These are phyloP conservation scores for Excoecaria cochinchinensis DNA, from an alignment of 345 rosid species.

Conservation along the genomic window DNA sequence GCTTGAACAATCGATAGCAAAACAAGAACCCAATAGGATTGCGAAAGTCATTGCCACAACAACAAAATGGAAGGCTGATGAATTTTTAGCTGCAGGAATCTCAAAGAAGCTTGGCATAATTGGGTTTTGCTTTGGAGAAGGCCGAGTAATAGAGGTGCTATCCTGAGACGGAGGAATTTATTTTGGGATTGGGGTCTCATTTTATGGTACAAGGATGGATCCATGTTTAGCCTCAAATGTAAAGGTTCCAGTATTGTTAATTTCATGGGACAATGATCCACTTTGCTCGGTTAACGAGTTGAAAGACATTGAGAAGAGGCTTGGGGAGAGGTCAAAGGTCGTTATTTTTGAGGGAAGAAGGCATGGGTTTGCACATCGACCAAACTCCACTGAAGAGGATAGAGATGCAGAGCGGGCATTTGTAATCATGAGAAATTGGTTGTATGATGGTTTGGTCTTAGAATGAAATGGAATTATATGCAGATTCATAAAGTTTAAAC, in stretches of 20 bases:
- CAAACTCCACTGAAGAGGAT: slow-evolving; percentile 73
- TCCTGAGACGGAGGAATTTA: slow-evolving; percentile 48
- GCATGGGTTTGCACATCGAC: slow-evolving; percentile 76
- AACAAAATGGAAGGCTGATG: slow-evolving; percentile 74
- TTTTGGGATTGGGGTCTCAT: slow-evolving; percentile 68
- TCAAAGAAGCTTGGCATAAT: slow-evolving; percentile 77
- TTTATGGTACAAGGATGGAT: slow-evolving; percentile 84
- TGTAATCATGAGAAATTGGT: slow-evolving; percentile 63
- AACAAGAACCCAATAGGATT: slow-evolving; percentile 52
- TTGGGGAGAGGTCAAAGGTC: slow-evolving; percentile 49
- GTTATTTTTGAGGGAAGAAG: slow-evolving; percentile 69
- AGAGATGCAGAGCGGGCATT: slow-evolving; percentile 76
- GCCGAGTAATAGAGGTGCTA: slow-evolving; percentile 59
- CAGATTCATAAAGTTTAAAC: too few relatives aligned
- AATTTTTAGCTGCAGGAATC: slow-evolving; percentile 71
- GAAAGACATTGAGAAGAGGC: slow-evolving; percentile 43
- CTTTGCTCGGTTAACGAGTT: slow-evolving; percentile 53
- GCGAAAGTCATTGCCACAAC: slow-evolving; percentile 48
- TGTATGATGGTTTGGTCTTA: slow-evolving; percentile 44
- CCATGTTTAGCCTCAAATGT: slow-evolving; percentile 37
- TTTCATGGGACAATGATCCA: slow-evolving; percentile 72
- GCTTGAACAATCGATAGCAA: slow-evolving; percentile 54
- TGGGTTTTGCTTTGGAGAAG: slow-evolving; percentile 91
- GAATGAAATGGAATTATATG: background rate
- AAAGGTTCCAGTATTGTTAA: slow-evolving; percentile 67